Percentiles rank a stretch among this genome's conserved stretches.
Conservation (phyloP, 169 alveolate genomes). For the Plasmodium malariae region DNA sequence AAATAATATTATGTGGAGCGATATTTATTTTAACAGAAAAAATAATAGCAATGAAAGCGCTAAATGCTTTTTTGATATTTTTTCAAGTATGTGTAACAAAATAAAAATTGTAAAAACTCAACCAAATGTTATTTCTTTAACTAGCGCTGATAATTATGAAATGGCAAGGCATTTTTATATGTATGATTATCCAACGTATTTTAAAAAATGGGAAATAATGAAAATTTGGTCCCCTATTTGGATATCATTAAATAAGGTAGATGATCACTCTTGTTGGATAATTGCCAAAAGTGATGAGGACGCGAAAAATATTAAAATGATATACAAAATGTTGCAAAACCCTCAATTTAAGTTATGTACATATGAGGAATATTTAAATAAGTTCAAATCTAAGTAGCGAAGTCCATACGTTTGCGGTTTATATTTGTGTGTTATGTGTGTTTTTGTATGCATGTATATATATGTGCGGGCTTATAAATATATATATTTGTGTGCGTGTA, state of each 20-base stretch:
- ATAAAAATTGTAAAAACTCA: constrained; percentile 89
- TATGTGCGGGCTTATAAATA: neutral
- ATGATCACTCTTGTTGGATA: constrained; percentile 89
- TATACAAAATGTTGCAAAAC: constrained; percentile 87
- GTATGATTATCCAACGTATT: constrained; percentile 87
- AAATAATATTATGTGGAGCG: constrained; percentile 71
- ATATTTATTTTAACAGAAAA: constrained; percentile 40
- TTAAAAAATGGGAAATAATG: constrained; percentile 92
- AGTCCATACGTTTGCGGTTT: too few relatives aligned
- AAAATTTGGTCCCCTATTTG: constrained; percentile 92
- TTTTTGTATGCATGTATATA: neutral
- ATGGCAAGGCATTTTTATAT: constrained; percentile 89
- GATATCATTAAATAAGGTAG: constrained; percentile 87
- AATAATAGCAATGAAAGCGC: constrained; percentile 23
- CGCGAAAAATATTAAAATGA: constrained; percentile 83
- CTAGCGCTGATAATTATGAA: constrained; percentile 85
- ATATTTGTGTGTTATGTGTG: neutral
- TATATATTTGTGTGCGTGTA: neutral
- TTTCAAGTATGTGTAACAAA: constrained; percentile 79
- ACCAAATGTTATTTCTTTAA: constrained; percentile 86
- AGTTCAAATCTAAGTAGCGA: constrained; percentile 60
- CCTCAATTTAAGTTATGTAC: constrained; percentile 87
- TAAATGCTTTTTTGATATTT: constrained; percentile 46
- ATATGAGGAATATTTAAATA: constrained; percentile 80
- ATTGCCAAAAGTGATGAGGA: constrained; percentile 90